Percentiles rank a stretch among this genome's conserved stretches.
These are phyloP conservation scores for Gracilaria vermiculophylla DNA, from an alignment of 23 red algal species.

Conservation along the genomic window DNA sequence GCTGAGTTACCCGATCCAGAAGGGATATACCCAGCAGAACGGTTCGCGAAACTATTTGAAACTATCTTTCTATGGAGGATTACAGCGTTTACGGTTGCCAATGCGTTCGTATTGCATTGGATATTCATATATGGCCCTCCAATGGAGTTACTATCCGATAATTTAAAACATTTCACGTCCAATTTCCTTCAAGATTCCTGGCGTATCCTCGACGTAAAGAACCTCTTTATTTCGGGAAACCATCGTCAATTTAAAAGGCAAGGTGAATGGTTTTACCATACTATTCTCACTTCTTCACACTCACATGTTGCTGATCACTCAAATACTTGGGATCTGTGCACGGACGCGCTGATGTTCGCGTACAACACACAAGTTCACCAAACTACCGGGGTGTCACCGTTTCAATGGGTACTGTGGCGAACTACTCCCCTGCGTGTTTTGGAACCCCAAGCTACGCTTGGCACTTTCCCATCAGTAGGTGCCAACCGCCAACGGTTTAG, in stretches of 20 bases:
- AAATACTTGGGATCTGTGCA: too few relatives aligned
- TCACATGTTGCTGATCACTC: too few relatives aligned
- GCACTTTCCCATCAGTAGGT: background rate
- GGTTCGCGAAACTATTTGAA: too few relatives aligned
- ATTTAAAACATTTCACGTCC: too few relatives aligned
- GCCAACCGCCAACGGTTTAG: background rate
- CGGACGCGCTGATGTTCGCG: too few relatives aligned
- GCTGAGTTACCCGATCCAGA: background rate
- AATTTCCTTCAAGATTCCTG: constrained; percentile 12
- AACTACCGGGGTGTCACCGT: background rate
- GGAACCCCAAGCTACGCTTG: background rate
- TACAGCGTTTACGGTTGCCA: too few relatives aligned
- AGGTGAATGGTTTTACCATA: background rate
- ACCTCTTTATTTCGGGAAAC: background rate
- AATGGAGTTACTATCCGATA: background rate
- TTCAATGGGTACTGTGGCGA: background rate
- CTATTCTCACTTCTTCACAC: too few relatives aligned
- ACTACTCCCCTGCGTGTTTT: background rate
- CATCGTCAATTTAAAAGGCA: background rate
- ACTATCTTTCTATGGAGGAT: too few relatives aligned
- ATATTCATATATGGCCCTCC: background rate
- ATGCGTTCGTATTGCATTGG: background rate
- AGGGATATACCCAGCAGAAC: too few relatives aligned
- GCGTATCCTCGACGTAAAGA: background rate
- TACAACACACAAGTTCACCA: too few relatives aligned